Evolutionary conservation across 2,329 filamentous ascomycete species (phyloP).

Genomic region (Colletotrichum caudatum): DNA sequence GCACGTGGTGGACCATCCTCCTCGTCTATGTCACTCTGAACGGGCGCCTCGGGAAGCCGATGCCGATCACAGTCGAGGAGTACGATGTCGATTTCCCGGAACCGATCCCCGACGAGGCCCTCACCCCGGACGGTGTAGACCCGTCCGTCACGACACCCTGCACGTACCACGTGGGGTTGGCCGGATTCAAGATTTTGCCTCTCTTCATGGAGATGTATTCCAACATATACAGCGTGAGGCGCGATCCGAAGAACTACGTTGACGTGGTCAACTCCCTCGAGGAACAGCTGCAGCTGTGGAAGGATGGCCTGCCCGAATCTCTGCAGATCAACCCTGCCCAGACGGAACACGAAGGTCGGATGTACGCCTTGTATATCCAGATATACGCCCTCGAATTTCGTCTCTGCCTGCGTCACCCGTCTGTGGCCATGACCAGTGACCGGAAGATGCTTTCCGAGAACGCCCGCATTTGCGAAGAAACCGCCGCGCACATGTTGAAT

Average conservation of each 20-base stretch:
- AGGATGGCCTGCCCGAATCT: constrained; percentile 71
- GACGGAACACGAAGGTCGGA: constrained; percentile 55
- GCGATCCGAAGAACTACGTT: constrained; percentile 73
- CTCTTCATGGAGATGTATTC: constrained; percentile 80
- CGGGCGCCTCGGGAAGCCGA: constrained; percentile 81
- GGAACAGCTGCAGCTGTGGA: constrained; percentile 71
- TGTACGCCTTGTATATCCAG: constrained; percentile 67
- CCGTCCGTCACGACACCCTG: constrained; percentile 68
- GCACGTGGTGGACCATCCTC: constrained; percentile 81
- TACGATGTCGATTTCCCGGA: constrained; percentile 84
- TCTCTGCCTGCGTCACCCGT: constrained; percentile 72
- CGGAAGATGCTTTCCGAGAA: constrained; percentile 70
- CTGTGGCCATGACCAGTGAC: constrained; percentile 67
- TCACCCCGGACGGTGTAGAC: constrained; percentile 74
- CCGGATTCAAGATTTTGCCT: constrained; percentile 73
- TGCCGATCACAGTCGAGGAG: constrained; percentile 79
- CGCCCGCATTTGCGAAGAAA: constrained; percentile 74
- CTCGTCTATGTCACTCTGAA: constrained; percentile 75
- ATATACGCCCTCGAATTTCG: constrained; percentile 68
- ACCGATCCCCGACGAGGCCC: constrained; percentile 76
- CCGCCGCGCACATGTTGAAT: constrained; percentile 72
- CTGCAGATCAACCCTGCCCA: constrained; percentile 60
- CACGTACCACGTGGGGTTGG: constrained; percentile 74
- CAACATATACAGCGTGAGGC: constrained; percentile 78
- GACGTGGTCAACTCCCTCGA: constrained; percentile 74